Evolutionary conservation across 2,329 filamentous ascomycete species (phyloP).

Genomic region (Cercospora sp.): DNA sequence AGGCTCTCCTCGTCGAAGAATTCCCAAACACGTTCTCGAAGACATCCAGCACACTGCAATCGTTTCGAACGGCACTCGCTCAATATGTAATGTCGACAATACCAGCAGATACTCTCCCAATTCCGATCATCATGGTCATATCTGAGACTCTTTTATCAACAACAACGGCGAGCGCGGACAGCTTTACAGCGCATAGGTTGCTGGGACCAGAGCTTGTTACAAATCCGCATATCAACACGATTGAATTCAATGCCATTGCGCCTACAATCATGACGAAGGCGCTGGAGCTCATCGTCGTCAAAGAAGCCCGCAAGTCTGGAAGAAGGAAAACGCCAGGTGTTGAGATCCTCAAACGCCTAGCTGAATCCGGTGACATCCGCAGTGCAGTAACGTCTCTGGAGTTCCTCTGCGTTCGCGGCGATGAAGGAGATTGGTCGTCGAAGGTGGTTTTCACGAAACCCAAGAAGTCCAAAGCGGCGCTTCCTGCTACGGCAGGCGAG

Average conservation of each 20-base stretch:
- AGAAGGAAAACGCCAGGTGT: conserved; percentile 74
- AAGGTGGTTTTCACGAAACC: conserved; percentile 69
- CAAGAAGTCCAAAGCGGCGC: conserved; percentile 61
- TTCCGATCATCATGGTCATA: conserved; percentile 81
- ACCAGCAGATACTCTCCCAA: conserved; percentile 18
- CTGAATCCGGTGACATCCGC: conserved; percentile 86
- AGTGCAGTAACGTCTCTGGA: conserved; percentile 91
- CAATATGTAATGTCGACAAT: conserved; percentile 65
- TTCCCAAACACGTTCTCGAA: conserved; percentile 53
- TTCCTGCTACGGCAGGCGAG: conserved; percentile 72
- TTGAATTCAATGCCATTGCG: conserved; percentile 93
- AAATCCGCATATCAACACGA: conserved; percentile 73
- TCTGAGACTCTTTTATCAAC: conserved; percentile 88
- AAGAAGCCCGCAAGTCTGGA: conserved; percentile 78
- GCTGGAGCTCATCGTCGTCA: conserved; percentile 75
- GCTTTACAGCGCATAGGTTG: conserved; percentile 86
- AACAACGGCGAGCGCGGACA: conserved; percentile 80
- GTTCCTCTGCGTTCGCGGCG: conserved; percentile 83
- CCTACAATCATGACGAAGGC: conserved; percentile 83
- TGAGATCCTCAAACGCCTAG: conserved; percentile 72
- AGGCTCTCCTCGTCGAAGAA: conserved; percentile 52
- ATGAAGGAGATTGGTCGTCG: conserved; percentile 71
- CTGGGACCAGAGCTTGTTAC: conserved; percentile 82
- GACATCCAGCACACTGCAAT: conserved; percentile 46
- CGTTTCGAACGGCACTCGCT: conserved; percentile 70